phyloP scores from a whole-genome alignment of 2,329 filamentous ascomycete genomes.

The Aaosphaeria pasadenensis region DNA sequence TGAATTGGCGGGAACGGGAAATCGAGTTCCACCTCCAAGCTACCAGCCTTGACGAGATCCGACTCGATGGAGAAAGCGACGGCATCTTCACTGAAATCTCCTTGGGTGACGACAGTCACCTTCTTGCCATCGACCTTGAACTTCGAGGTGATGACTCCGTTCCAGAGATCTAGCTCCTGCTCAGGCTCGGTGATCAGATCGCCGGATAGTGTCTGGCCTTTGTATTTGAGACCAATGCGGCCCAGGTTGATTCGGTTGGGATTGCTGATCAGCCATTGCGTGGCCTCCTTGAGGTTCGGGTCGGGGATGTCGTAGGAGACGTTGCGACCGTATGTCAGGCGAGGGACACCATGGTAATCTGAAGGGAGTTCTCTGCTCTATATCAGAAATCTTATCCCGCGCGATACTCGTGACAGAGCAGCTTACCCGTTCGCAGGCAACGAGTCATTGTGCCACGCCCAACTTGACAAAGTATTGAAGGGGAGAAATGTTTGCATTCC shows the following conservation, averaged over 20 bases:
- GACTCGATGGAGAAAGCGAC: conserved; percentile 19
- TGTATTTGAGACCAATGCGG: conserved; percentile 45
- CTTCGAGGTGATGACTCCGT: conserved; percentile 44
- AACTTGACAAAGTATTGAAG: conserved; percentile 40
- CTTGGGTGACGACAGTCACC: conserved; percentile 45
- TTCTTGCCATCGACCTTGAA: conserved; percentile 41
- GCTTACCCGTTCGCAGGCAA: conserved; percentile 38
- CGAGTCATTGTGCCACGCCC: conserved; percentile 45
- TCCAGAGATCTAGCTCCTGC: conserved; percentile 50
- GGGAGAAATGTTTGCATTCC: conserved; percentile 45
- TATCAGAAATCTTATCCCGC: not conserved
- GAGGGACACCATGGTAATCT: conserved; percentile 32
- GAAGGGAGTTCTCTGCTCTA: conserved; percentile 14
- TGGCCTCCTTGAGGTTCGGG: conserved; percentile 37
- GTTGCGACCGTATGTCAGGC: conserved; percentile 41
- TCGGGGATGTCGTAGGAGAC: conserved; percentile 43
- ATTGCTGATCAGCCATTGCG: conserved; percentile 53
- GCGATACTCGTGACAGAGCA: conserved; percentile 2
- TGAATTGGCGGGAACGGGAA: conserved; percentile 47
- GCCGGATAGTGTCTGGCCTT: conserved; percentile 24
- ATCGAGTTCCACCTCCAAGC: conserved; percentile 49
- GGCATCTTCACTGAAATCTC: conserved; percentile 22
- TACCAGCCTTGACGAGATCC: conserved; percentile 35
- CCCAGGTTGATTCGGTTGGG: conserved; percentile 52
- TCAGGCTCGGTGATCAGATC: conserved; percentile 9